Percentiles rank a stretch among this genome's conserved stretches.
phyloP scores from a whole-genome alignment of 2,329 filamentous ascomycete genomes.

The Fusarium multiceps region DNA sequence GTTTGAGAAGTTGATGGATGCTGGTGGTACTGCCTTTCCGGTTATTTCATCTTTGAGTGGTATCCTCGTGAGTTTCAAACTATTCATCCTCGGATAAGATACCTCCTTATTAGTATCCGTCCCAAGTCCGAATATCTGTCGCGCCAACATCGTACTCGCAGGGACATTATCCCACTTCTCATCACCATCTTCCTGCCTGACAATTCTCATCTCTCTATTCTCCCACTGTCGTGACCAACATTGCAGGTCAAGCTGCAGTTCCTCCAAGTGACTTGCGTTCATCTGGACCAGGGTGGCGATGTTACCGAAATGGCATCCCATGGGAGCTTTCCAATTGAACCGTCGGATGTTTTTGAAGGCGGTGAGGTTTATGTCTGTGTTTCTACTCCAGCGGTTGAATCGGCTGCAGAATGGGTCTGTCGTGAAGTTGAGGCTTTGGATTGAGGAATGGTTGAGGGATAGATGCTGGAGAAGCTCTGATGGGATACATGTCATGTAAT shows the following conservation, averaged over 20 bases:
- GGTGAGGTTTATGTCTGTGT: neutral
- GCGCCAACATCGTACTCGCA: neutral
- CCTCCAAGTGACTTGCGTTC: neutral
- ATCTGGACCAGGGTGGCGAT: neutral
- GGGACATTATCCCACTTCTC: neutral
- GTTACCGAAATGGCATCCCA: neutral
- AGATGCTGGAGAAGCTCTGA: neutral
- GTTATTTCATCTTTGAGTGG: neutral
- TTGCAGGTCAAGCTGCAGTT: neutral
- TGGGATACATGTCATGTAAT: neutral
- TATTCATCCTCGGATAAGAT: neutral
- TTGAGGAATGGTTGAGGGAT: neutral
- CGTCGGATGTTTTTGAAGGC: neutral
- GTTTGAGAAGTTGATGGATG: neutral
- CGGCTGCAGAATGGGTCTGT: slow-evolving; percentile 5
- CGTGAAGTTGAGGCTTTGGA: neutral
- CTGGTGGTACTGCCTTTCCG: neutral
- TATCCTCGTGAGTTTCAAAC: neutral
- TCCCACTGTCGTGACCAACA: neutral
- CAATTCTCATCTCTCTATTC: neutral
- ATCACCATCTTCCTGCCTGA: accelerated
- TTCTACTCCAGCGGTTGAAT: slow-evolving; percentile 12
- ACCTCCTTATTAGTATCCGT: accelerated
- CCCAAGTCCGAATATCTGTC: neutral
- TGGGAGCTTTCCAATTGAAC: neutral